These are phyloP conservation scores for Nitzschia sp. DNA, from an alignment of 108 stramenopile genomes.

Conservation along the genomic window DNA sequence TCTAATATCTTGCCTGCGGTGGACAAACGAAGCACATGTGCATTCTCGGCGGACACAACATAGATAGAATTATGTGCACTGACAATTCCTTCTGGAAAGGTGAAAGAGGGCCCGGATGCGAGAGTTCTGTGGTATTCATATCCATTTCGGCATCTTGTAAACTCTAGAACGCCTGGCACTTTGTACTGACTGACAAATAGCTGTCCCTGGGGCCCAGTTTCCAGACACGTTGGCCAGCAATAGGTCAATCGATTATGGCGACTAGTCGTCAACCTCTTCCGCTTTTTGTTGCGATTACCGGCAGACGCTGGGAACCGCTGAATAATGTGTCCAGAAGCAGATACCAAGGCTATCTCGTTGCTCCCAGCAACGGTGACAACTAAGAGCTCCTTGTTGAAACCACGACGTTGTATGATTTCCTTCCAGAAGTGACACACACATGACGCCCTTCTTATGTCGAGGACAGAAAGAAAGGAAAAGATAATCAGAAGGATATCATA, in stretches of 20 bases:
- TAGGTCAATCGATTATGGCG: not conserved
- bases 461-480: not conserved
- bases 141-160: not conserved
- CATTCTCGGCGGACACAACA: not conserved
- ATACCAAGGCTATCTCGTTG: not conserved
- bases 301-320: not conserved
- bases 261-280: not conserved
- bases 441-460: not conserved
- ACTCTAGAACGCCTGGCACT: not conserved
- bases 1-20: not conserved
- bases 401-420: not conserved
- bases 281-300: not conserved
- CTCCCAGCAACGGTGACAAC: not conserved
- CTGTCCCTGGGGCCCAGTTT: not conserved
- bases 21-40: not conserved
- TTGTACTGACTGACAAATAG: slow-evolving; percentile 4
- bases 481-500: not conserved
- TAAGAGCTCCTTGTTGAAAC: not conserved
- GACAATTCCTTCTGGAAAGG: not conserved
- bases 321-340: not conserved
- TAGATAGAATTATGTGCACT: not conserved
- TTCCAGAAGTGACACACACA: not conserved
- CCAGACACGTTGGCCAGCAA: not conserved
- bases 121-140: not conserved
- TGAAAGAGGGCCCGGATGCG: not conserved